These are phyloP conservation scores for Dioscorea dumetorum DNA, from an alignment of 106 monocot species.

Conservation along the genomic window DNA sequence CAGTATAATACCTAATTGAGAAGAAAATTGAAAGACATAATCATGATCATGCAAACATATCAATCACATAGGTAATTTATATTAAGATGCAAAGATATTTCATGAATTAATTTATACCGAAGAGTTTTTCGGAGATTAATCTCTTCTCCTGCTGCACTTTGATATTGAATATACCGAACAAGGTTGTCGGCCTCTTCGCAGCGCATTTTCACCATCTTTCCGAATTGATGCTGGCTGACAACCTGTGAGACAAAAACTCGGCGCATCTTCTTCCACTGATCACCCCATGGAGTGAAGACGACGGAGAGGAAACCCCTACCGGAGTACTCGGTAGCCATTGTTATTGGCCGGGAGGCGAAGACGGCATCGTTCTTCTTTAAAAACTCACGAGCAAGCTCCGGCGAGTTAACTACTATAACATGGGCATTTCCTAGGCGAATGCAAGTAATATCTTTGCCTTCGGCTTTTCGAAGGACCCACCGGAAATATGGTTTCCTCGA, in stretches of 20 bases:
- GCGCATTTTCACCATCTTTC: not conserved
- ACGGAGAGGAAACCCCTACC: constrained; percentile 11
- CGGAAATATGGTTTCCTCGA: constrained; percentile 22
- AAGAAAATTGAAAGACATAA: not conserved
- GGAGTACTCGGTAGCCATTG: constrained; percentile 15
- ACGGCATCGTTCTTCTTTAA: constrained; percentile 19
- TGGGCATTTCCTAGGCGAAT: constrained; percentile 25
- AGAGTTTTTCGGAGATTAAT: no score
- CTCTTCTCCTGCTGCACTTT: not conserved
- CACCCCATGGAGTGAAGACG: constrained; percentile 15
- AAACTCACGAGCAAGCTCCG: constrained; percentile 31
- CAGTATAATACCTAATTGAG: constrained; percentile 4
- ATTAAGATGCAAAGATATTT: no score
- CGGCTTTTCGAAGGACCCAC: constrained; percentile 22
- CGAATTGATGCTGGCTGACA: constrained; percentile 11
- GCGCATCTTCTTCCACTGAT: constrained; percentile 69
- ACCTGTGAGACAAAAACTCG: constrained; percentile 31
- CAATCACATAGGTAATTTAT: no score
- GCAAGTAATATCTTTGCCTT: constrained; percentile 23
- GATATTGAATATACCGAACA: constrained; percentile 15
- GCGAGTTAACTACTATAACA: constrained; percentile 20
- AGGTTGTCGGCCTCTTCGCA: constrained; percentile 43
- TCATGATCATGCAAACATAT: not conserved
- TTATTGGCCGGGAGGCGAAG: constrained; percentile 29
- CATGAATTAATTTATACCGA: no score